Conservation (phyloP, 306 rosid genomes). For the Quercus agrifolia region DNA sequence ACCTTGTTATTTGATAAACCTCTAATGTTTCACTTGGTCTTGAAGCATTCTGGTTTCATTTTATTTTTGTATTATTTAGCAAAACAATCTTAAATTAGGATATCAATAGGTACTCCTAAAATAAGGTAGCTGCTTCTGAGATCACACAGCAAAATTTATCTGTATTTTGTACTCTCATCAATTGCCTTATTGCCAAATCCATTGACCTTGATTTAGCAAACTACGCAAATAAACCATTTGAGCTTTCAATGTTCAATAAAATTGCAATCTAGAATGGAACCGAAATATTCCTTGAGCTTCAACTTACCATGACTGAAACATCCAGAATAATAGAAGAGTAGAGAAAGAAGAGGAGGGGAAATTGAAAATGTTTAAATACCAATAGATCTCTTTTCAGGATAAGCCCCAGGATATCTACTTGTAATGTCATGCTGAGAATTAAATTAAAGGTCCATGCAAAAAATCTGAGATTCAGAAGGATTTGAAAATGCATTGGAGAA, state of each 20-base stretch:
- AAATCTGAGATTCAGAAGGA: background rate
- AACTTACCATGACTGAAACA: background rate
- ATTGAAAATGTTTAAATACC: background rate
- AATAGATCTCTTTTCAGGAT: background rate
- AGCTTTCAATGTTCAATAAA: background rate
- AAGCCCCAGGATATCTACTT: background rate
- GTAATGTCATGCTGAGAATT: background rate
- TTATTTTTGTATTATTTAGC: background rate
- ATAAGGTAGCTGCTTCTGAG: background rate
- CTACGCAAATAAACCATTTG: background rate
- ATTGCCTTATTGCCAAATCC: background rate
- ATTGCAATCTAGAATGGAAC: background rate
- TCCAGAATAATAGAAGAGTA: background rate
- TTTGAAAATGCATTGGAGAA: background rate
- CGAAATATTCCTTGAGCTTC: background rate
- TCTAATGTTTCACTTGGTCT: background rate
- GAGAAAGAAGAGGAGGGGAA: background rate
- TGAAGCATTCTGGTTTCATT: background rate
- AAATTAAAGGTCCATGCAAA: background rate
- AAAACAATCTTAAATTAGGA: background rate
- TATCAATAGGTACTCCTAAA: background rate
- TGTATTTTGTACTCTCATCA: background rate
- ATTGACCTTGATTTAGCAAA: background rate
- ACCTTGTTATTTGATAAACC: background rate
- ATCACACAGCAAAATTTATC: background rate